Evolutionary conservation across 2,329 filamentous ascomycete genomes (phyloP), one percentile per base, ranked within the genome.

Genomic region (Trichophyton simii): DNA sequence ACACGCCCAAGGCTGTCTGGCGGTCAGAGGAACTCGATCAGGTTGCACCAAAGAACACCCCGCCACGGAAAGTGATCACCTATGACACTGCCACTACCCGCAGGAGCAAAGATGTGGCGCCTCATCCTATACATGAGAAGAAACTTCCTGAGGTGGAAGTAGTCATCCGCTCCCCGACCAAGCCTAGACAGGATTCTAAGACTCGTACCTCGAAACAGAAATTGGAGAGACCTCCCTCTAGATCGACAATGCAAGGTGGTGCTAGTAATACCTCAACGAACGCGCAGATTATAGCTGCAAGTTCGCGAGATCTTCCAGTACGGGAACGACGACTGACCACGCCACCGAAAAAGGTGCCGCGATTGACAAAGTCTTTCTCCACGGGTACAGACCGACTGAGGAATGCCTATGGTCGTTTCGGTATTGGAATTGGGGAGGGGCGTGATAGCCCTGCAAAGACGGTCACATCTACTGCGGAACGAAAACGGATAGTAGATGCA

Each of bases 401-500:
- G 52, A 54, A 15, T 48, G 54, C 55, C 6, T 36, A 41, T 20
- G 55, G 22, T 1, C 46, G 46, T 28, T 52, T 52, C n/a, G 22
- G 22, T 52, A 15, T 52, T 52, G 46, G 46, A 28, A 9, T 7
- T 20, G 44, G n/a, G 5, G 18, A 25, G 34, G 4, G 38, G 31
- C 54, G 31, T 38, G 52, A 34, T 55, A 13, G 8, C 25, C 36
- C 48, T n/a, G 34, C 28, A 13, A 57, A 18, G 58, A 61, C n/a
- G 20, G 25, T 13, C n/a, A 48, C 38, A 41, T 59, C 58, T 34
- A 68, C 67, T n/a, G 66, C 66, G 20, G 63, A 64, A 13, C 70
- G 73, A 44, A 72, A 65, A 61, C 71, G 73, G 59, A 61, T 75
- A 38, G 67, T 75, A 36, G 72, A 76, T 63, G 70, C 70, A 11